These are phyloP conservation scores for Porodaedalea pini DNA, from an alignment of 1,284 basidiomycete species.

Conservation along the genomic window DNA sequence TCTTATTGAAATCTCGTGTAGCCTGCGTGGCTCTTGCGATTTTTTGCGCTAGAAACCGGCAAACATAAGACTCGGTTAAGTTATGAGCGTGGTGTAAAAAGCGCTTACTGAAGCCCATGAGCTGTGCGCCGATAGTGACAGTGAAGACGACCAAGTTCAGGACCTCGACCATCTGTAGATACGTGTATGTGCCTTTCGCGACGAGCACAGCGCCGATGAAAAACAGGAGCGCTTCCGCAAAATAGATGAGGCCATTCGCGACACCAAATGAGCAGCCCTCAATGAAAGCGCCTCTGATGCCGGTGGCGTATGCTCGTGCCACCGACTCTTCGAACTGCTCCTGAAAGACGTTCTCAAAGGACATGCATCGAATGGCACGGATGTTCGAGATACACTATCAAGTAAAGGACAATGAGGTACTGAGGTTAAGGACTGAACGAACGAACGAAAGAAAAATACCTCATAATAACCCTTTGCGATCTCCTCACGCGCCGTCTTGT, in stretches of 20 bases:
- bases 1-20: slow-evolving; percentile 69
- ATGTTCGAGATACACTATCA: slow-evolving; percentile 77
- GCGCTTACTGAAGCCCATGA: slow-evolving; percentile 82
- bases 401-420: slow-evolving; percentile 14
- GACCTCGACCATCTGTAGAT: slow-evolving; percentile 84
- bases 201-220: slow-evolving; percentile 87
- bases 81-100: background rate
- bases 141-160: slow-evolving; percentile 92
- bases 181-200: slow-evolving; percentile 76
- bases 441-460: slow-evolving; percentile 39
- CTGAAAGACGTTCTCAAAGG: slow-evolving; percentile 76
- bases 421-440: slow-evolving; percentile 4
- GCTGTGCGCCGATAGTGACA: slow-evolving; percentile 85
- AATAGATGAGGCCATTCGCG: slow-evolving; percentile 79
- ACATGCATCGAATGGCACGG: slow-evolving; percentile 85
- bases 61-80: slow-evolving; percentile 17
- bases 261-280: slow-evolving; percentile 83
- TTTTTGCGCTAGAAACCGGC: slow-evolving; percentile 56
- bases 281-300: slow-evolving; percentile 74
- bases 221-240: slow-evolving; percentile 87
- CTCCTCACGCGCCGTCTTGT: slow-evolving; percentile 82
- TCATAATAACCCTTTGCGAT: slow-evolving; percentile 87
- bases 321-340: slow-evolving; percentile 65
- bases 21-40: slow-evolving; percentile 81
- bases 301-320: slow-evolving; percentile 60